phyloP scores from a whole-genome alignment of 2,329 filamentous ascomycete genomes.

The Parascedosporium putredinis region DNA sequence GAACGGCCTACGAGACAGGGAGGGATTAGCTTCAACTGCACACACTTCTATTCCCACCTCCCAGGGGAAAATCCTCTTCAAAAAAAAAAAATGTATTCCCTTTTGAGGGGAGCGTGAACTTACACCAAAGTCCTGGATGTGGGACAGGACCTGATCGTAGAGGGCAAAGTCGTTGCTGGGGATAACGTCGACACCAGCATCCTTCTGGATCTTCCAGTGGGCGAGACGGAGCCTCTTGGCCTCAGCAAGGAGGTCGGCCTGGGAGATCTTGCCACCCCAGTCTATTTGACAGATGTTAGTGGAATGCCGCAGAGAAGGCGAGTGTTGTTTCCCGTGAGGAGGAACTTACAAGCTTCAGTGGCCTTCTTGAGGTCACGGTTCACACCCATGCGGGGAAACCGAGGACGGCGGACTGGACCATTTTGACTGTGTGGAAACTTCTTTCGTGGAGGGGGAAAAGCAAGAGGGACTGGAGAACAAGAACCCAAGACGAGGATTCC shows the following conservation, averaged over 20 bases:
- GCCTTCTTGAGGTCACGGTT: slow-evolving; percentile 99
- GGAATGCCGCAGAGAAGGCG: not conserved
- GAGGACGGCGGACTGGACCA: slow-evolving; percentile 68
- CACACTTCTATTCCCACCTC: too few relatives aligned
- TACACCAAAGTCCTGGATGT: slow-evolving; percentile 97
- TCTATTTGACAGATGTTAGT: slow-evolving; percentile 22
- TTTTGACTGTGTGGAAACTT: slow-evolving; percentile 29
- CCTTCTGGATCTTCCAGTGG: slow-evolving; percentile 99
- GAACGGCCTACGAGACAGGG: slow-evolving; percentile 53
- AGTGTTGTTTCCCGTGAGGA: not conserved
- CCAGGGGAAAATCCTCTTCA: too few relatives aligned
- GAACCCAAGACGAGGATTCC: not conserved
- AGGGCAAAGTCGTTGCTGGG: slow-evolving; percentile 99
- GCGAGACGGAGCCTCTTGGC: slow-evolving; percentile 92
- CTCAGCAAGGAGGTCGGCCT: slow-evolving; percentile 82
- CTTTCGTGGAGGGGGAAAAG: not conserved
- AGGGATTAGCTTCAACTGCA: too few relatives aligned
- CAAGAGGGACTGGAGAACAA: not conserved
- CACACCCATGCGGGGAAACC: slow-evolving; percentile 97
- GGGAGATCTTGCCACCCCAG: slow-evolving; percentile 91
- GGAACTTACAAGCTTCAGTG: slow-evolving; percentile 73
- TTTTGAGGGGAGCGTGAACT: too few relatives aligned
- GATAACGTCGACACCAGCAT: slow-evolving; percentile 93
- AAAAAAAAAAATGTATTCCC: slow-evolving; percentile 9
- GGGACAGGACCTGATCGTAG: slow-evolving; percentile 95